phyloP scores from a whole-genome alignment of 208 protist species.

The Leishmania aethiopica region DNA sequence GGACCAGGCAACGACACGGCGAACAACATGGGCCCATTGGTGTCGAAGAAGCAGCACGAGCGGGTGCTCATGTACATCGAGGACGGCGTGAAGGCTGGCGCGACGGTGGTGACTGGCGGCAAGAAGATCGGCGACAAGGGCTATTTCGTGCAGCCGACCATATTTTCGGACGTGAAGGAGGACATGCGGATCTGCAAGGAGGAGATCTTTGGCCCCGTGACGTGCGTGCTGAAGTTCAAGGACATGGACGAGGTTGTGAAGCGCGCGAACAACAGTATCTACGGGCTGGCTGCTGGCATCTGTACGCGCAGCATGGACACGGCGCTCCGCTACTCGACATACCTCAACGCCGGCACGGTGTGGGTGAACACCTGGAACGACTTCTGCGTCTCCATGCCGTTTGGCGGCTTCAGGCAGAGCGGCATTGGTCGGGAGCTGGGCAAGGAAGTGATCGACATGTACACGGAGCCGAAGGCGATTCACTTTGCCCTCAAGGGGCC shows the following conservation, averaged over 20 bases:
- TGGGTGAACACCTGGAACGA: slow-evolving; percentile 92
- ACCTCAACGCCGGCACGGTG: slow-evolving; percentile 80
- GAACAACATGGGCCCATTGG: slow-evolving; percentile 68
- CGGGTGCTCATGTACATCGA: slow-evolving; percentile 78
- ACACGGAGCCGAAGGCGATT: slow-evolving; percentile 79
- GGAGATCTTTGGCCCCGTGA: slow-evolving; percentile 92
- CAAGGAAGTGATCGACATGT: slow-evolving; percentile 64
- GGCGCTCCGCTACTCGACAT: slow-evolving; percentile 50
- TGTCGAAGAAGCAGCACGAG: slow-evolving; percentile 75
- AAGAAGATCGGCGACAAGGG: slow-evolving; percentile 46
- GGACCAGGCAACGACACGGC: slow-evolving; percentile 60
- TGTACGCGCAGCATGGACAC: slow-evolving; percentile 76
- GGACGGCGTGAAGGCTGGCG: slow-evolving; percentile 76
- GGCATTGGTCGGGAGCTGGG: slow-evolving; percentile 86
- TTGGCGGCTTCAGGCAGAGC: slow-evolving; percentile 90
- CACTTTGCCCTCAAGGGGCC: slow-evolving; percentile 57
- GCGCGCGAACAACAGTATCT: slow-evolving; percentile 77
- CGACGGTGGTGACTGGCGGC: slow-evolving; percentile 69
- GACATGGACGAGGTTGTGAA: slow-evolving; percentile 79
- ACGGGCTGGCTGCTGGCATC: slow-evolving; percentile 88
- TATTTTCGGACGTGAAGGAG: slow-evolving; percentile 79
- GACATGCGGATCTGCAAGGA: slow-evolving; percentile 79
- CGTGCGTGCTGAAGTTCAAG: slow-evolving; percentile 85
- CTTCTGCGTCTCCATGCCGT: slow-evolving; percentile 71
- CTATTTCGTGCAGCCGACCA: slow-evolving; percentile 88